Conservation (phyloP, 2,329 filamentous ascomycete species). For the Fusarium tanahbumbuense region DNA sequence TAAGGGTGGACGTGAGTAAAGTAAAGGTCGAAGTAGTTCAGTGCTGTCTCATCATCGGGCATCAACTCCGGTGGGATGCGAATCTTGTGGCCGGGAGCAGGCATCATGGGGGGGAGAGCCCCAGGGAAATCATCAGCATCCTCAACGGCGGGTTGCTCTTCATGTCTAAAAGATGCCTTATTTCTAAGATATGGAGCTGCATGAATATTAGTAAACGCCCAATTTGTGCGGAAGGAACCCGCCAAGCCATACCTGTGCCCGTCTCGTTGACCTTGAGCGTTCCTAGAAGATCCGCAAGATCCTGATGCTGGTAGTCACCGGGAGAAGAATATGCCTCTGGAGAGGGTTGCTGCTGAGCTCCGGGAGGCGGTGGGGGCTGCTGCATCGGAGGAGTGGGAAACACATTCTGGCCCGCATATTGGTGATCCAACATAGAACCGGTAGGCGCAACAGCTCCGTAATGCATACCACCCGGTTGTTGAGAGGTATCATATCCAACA, state of each 20-base stretch:
- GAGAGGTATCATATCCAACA: slow-evolving; percentile 60
- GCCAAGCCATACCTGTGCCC: slow-evolving; percentile 76
- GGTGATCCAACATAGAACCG: slow-evolving; percentile 62
- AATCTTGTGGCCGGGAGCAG: slow-evolving; percentile 79
- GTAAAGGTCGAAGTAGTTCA: slow-evolving; percentile 90
- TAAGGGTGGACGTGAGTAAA: slow-evolving; percentile 94
- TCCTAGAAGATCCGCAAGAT: slow-evolving; percentile 83
- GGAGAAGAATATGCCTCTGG: slow-evolving; percentile 67
- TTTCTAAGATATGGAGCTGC: slow-evolving; percentile 86
- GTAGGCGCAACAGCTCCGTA: slow-evolving; percentile 65
- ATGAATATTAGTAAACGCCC: slow-evolving; percentile 8
- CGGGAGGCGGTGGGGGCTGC: slow-evolving; percentile 37
- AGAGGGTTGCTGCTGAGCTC: slow-evolving; percentile 50
- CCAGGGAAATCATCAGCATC: slow-evolving; percentile 80
- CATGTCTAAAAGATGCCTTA: slow-evolving; percentile 62
- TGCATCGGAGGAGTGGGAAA: slow-evolving; percentile 65
- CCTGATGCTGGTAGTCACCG: slow-evolving; percentile 75
- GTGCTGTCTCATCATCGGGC: slow-evolving; percentile 84
- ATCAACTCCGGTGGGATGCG: slow-evolving; percentile 93
- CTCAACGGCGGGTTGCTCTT: slow-evolving; percentile 73
- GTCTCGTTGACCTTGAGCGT: slow-evolving; percentile 88
- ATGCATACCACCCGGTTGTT: slow-evolving; percentile 61
- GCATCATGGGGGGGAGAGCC: slow-evolving; percentile 73
- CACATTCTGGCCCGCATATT: slow-evolving; percentile 61
- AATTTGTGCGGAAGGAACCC: background rate